Percentiles rank a stretch among this genome's conserved stretches.
Conservation (phyloP, 2,329 filamentous ascomycete genomes). For the Chaetoscypha palmicola region DNA sequence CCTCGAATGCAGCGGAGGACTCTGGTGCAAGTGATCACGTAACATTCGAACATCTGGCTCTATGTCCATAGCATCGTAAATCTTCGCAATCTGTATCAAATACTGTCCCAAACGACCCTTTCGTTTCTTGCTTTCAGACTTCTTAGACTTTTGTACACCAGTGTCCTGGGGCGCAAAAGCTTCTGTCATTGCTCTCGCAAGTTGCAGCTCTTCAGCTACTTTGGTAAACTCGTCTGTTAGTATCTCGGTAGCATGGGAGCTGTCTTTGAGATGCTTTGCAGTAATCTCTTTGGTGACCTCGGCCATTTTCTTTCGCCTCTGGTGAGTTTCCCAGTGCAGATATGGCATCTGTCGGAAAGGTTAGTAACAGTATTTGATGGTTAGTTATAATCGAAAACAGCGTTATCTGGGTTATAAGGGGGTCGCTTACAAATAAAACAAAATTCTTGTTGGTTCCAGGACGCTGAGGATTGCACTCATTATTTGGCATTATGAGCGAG, state of each 20-base stretch:
- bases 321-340: conserved; percentile 9
- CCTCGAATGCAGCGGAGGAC: conserved; percentile 9
- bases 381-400: no score
- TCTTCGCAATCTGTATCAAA: conserved; percentile 4
- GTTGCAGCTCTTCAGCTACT: background rate
- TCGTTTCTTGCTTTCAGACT: no score
- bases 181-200: background rate
- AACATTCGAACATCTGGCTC: conserved; percentile 6
- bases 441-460: conserved; percentile 4
- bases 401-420: no score
- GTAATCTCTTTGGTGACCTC: conserved; percentile 3
- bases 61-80: conserved; percentile 10
- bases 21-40: conserved; percentile 5
- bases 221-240: background rate
- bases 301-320: conserved; percentile 4
- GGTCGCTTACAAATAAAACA: conserved; percentile 5
- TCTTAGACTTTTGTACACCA: background rate
- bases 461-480: background rate
- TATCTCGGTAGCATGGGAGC: background rate
- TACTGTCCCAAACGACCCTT: conserved; percentile 1
- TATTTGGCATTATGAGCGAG: conserved; percentile 2
- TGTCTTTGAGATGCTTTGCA: background rate
- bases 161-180: background rate
- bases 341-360: conserved; percentile 8
- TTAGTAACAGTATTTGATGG: background rate